phyloP scores from a whole-genome alignment of 2,329 filamentous ascomycete species.

The Sordariomycetes sp. region DNA sequence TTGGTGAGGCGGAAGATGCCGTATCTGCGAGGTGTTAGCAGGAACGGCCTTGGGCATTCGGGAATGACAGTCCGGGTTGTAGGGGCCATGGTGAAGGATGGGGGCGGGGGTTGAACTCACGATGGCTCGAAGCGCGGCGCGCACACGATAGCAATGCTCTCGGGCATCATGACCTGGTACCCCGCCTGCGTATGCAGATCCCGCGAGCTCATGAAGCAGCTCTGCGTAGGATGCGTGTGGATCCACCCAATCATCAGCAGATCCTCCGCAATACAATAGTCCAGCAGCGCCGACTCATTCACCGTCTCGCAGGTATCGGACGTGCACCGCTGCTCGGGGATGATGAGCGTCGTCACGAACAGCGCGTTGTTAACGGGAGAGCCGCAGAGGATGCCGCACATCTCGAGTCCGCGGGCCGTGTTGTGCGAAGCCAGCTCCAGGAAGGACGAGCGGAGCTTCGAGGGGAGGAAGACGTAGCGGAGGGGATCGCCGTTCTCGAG shows the following conservation, averaged over 20 bases:
- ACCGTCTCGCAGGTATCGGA: constrained; percentile 91
- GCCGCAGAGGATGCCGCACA: constrained; percentile 88
- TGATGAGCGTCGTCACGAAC: constrained; percentile 78
- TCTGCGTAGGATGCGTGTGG: constrained; percentile 92
- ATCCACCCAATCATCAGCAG: constrained; percentile 91
- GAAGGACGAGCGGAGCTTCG: constrained; percentile 60
- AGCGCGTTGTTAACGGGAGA: constrained; percentile 85
- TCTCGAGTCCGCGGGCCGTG: constrained; percentile 73
- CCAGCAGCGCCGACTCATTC: constrained; percentile 73
- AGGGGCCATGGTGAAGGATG: neutral
- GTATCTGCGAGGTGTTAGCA: constrained; percentile 39
- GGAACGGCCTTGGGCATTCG: too few species aligned
- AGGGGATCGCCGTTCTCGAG: constrained; percentile 82
- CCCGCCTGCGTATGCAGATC: constrained; percentile 89
- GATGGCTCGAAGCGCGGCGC: constrained; percentile 68
- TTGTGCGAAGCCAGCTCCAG: constrained; percentile 62
- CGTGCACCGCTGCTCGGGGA: constrained; percentile 82
- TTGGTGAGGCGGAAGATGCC: constrained; percentile 90
- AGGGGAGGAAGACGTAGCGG: constrained; percentile 76
- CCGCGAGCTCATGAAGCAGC: constrained; percentile 92
- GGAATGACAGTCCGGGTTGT: neutral
- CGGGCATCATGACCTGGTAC: constrained; percentile 92
- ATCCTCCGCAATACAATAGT: constrained; percentile 77
- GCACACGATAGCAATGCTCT: constrained; percentile 95
- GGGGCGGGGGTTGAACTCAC: constrained; percentile 30